phyloP scores from a whole-genome alignment of 108 stramenopile species.

The Schizochytrium sp. region DNA sequence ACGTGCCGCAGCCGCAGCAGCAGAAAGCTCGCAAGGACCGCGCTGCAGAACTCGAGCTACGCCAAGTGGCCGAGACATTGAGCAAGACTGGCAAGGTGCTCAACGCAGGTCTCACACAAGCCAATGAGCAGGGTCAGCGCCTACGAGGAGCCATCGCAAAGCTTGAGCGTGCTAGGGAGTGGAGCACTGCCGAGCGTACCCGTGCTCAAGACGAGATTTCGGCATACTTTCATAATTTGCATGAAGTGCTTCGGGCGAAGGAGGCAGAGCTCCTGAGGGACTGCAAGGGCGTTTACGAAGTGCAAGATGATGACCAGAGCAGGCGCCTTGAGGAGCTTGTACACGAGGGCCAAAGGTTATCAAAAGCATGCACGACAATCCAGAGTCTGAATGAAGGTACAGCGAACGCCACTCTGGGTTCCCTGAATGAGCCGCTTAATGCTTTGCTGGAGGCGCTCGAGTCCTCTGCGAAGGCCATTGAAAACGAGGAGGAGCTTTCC shows the following conservation, averaged over 20 bases:
- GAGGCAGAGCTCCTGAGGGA: constrained; percentile 39
- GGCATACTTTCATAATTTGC: constrained; percentile 46
- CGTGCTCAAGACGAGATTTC: constrained; percentile 36
- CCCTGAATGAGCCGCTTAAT: constrained; percentile 54
- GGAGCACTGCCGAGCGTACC: constrained; percentile 58
- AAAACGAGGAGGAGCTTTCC: constrained; percentile 28
- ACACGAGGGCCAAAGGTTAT: constrained; percentile 15
- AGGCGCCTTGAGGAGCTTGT: constrained; percentile 49
- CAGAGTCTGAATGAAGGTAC: constrained; percentile 46
- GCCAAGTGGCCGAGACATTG: constrained; percentile 31
- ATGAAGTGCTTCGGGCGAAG: constrained; percentile 39
- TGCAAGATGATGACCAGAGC: constrained; percentile 47
- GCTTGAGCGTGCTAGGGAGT: constrained; percentile 34
- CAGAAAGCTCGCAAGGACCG: background rate
- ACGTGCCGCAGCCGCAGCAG: too few relatives aligned
- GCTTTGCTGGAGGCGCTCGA: constrained; percentile 54
- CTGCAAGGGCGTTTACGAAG: constrained; percentile 45
- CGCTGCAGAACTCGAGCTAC: constrained; percentile 18
- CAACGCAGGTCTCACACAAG: constrained; percentile 51
- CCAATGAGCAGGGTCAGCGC: constrained; percentile 60
- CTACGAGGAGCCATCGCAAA: constrained; percentile 44
- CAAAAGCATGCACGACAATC: constrained; percentile 50
- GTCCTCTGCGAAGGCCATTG: constrained; percentile 1
- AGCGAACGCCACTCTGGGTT: constrained; percentile 43
- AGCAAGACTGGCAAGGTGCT: constrained; percentile 59